A percentile compares a stretch with the other conserved stretches of the same genome.
Evolutionary conservation across 331 rosid genomes (phyloP).

Genomic region (Pyrus hybrid): DNA sequence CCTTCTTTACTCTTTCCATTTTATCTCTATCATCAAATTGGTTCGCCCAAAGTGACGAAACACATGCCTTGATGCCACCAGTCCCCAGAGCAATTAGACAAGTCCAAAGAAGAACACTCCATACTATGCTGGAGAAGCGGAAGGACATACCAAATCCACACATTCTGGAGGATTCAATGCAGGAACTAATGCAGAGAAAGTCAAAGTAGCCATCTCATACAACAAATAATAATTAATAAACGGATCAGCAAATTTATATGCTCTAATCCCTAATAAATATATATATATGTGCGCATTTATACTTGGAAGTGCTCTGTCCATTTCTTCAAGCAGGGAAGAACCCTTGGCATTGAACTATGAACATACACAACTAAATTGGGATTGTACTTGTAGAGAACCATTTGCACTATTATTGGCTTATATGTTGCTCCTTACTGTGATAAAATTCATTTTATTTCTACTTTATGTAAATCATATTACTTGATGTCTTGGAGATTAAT

Average conservation of each 20-base stretch:
- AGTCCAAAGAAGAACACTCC: slow-evolving; percentile 78
- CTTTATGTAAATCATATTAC: background rate
- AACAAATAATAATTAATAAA: slow-evolving; percentile 9
- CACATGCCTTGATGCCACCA: slow-evolving; percentile 95
- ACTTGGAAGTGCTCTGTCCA: background rate
- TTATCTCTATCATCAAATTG: no score
- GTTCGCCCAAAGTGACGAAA: slow-evolving; percentile 1
- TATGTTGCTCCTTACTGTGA: background rate
- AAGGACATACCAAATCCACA: slow-evolving; percentile 53
- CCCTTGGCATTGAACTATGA: background rate
- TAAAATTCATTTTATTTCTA: background rate
- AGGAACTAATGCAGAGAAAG: slow-evolving; percentile 77
- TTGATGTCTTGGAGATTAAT: background rate
- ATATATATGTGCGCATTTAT: background rate
- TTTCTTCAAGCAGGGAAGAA: background rate
- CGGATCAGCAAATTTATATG: background rate
- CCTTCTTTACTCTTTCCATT: no score
- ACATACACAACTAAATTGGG: background rate
- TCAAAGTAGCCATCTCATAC: slow-evolving; percentile 94
- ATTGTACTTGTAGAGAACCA: background rate
- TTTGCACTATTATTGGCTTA: background rate
- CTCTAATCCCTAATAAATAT: background rate
- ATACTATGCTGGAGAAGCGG: slow-evolving; percentile 74
- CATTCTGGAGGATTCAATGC: slow-evolving; percentile 61
- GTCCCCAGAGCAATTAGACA: slow-evolving; percentile 94